phyloP scores from a whole-genome alignment of 331 rosid species.

The Saraca asoca region DNA sequence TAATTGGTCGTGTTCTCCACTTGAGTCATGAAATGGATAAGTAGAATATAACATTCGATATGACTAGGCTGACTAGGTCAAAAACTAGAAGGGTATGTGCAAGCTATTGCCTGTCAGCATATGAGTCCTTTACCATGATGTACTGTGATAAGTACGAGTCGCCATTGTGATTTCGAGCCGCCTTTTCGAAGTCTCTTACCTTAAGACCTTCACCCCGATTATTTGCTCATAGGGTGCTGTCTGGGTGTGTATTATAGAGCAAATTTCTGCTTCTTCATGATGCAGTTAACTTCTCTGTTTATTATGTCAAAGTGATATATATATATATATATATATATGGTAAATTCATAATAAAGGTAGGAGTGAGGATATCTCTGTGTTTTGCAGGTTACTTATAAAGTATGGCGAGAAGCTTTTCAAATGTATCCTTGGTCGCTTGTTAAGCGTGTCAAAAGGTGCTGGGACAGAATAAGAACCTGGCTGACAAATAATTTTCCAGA shows the following conservation, averaged over 20 bases:
- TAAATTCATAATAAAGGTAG: slow-evolving; percentile 2
- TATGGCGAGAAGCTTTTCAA: slow-evolving; percentile 67
- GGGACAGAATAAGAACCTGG: slow-evolving; percentile 67
- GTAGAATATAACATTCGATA: neutral
- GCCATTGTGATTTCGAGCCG: neutral
- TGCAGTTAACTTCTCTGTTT: slow-evolving; percentile 7
- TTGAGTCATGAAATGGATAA: slow-evolving; percentile 5
- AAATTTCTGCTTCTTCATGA: slow-evolving; percentile 5
- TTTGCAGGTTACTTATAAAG: slow-evolving; percentile 58
- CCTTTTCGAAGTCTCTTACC: neutral
- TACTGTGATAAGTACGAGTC: neutral
- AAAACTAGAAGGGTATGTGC: slow-evolving; percentile 1
- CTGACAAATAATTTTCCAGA: slow-evolving; percentile 61
- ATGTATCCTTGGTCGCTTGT: slow-evolving; percentile 94
- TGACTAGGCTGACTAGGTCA: slow-evolving; percentile 28
- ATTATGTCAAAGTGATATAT: neutral
- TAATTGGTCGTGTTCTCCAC: neutral
- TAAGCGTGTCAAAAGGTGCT: slow-evolving; percentile 72
- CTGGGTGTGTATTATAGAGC: neutral
- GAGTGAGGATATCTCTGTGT: slow-evolving; percentile 16
- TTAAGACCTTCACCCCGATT: neutral
- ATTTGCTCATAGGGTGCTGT: neutral
- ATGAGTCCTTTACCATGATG: neutral
- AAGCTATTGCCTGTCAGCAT: neutral
- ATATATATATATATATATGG: neutral